Percentiles rank a stretch among this genome's conserved stretches.
phyloP scores from a whole-genome alignment of 1,284 basidiomycete species.

The Cryptococcus sp. region DNA sequence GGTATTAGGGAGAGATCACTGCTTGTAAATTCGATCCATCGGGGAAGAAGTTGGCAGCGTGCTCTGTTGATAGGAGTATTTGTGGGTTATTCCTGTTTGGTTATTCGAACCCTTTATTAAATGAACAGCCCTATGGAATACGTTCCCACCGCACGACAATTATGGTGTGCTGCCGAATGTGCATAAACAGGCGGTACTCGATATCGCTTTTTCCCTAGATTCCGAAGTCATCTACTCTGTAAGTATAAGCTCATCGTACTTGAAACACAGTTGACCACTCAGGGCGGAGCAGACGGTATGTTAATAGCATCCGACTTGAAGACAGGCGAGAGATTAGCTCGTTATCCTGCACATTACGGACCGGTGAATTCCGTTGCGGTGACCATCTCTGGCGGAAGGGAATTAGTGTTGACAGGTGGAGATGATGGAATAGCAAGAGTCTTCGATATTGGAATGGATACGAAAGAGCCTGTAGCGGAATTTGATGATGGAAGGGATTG shows the following conservation, averaged over 20 bases:
- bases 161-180: constrained; percentile 46
- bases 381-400: constrained; percentile 64
- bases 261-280: background rate
- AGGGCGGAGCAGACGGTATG: constrained; percentile 44
- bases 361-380: constrained; percentile 86
- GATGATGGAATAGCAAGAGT: constrained; percentile 85
- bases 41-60: constrained; percentile 45
- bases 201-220: constrained; percentile 46
- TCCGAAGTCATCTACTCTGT: constrained; percentile 45
- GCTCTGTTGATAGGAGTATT: constrained; percentile 44
- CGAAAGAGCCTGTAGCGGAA: constrained; percentile 68
- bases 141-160: constrained; percentile 49
- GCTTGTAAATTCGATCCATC: constrained; percentile 48
- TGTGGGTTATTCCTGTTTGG: constrained; percentile 27
- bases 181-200: constrained; percentile 47
- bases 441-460: constrained; percentile 76
- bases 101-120: no score
- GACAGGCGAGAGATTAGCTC: constrained; percentile 38
- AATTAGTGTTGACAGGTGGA: constrained; percentile 74
- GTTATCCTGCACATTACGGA: constrained; percentile 65
- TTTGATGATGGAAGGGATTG: constrained; percentile 69
- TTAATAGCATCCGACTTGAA: constrained; percentile 42
- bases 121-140: constrained; percentile 45
- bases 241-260: background rate
- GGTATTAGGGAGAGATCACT: constrained; percentile 44